phyloP scores from a whole-genome alignment of 352 stramenopile genomes.

The Globisporangium rhizosaccharum region DNA sequence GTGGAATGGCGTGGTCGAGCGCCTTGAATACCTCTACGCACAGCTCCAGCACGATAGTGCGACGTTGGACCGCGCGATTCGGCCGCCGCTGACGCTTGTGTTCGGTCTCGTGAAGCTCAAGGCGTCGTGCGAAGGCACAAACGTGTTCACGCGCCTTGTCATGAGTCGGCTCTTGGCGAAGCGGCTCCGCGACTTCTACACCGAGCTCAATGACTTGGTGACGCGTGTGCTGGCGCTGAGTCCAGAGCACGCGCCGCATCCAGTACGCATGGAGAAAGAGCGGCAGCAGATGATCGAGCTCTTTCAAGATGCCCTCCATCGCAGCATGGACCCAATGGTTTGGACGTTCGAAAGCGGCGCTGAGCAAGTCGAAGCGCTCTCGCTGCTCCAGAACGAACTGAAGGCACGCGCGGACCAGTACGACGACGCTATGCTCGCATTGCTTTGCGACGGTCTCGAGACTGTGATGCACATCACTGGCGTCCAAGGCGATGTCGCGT shows the following conservation, averaged over 20 bases:
- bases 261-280: neutral
- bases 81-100: neutral
- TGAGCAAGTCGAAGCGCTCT: slow-evolving; percentile 1
- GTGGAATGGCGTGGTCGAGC: slow-evolving; percentile 3
- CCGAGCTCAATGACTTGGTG: slow-evolving; percentile 2
- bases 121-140: neutral
- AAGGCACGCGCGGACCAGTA: neutral
- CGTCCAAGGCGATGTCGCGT: neutral
- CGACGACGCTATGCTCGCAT: slow-evolving; percentile 1
- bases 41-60: neutral
- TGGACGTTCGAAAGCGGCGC: neutral
- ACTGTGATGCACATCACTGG: neutral
- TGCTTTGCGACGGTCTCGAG: slow-evolving; percentile 1
- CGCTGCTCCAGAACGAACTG: slow-evolving; percentile 9
- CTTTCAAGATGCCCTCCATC: neutral
- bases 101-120: slow-evolving; percentile 7
- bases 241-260: neutral
- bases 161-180: neutral
- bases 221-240: neutral
- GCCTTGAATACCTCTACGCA: neutral
- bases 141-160: slow-evolving; percentile 1
- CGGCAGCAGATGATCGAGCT: neutral
- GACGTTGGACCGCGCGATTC: neutral
- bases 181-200: slow-evolving; percentile 1
- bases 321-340: too few relatives aligned